These are phyloP conservation scores for Alternaria hordeiaustralica DNA, from an alignment of 2,329 filamentous ascomycete species.

Conservation along the genomic window DNA sequence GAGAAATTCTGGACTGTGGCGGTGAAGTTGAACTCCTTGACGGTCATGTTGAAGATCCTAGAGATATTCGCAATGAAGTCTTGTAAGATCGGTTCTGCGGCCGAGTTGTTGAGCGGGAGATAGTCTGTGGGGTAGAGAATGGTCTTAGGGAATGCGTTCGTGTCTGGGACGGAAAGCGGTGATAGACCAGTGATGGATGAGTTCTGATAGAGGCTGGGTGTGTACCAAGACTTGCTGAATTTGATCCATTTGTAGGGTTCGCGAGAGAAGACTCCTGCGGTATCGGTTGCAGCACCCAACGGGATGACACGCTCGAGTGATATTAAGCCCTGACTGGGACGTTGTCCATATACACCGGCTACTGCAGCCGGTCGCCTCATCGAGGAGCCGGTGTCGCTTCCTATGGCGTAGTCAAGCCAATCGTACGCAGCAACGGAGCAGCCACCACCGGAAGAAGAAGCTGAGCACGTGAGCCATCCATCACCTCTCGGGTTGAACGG, in stretches of 20 bases:
- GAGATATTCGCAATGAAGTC: slow-evolving; percentile 47
- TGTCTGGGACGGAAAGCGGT: slow-evolving; percentile 45
- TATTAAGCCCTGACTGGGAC: slow-evolving; percentile 35
- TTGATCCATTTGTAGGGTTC: slow-evolving; percentile 45
- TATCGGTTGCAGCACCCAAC: slow-evolving; percentile 32
- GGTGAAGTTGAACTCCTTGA: slow-evolving; percentile 49
- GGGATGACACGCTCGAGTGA: slow-evolving; percentile 32
- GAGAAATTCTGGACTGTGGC: slow-evolving; percentile 38
- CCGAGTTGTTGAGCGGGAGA: slow-evolving; percentile 50
- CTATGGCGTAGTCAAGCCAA: slow-evolving; percentile 56
- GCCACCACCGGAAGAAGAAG: slow-evolving; percentile 47
- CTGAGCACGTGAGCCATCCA: slow-evolving; percentile 33
- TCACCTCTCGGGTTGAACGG: slow-evolving; percentile 54
- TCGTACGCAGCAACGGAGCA: slow-evolving; percentile 52
- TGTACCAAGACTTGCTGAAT: slow-evolving; percentile 51
- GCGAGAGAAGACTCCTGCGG: slow-evolving; percentile 36
- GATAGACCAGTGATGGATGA: slow-evolving; percentile 48
- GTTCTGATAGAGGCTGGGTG: slow-evolving; percentile 43
- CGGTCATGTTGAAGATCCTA: slow-evolving; percentile 46
- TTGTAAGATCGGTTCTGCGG: slow-evolving; percentile 49
- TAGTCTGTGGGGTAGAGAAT: slow-evolving; percentile 53
- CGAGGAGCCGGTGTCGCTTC: slow-evolving; percentile 56
- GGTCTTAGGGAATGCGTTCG: slow-evolving; percentile 46
- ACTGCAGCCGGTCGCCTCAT: slow-evolving; percentile 56
- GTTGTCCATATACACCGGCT: slow-evolving; percentile 52